These are phyloP conservation scores for Chenopodium suecicum DNA, from an alignment of 148 eudicot species.

Conservation along the genomic window DNA sequence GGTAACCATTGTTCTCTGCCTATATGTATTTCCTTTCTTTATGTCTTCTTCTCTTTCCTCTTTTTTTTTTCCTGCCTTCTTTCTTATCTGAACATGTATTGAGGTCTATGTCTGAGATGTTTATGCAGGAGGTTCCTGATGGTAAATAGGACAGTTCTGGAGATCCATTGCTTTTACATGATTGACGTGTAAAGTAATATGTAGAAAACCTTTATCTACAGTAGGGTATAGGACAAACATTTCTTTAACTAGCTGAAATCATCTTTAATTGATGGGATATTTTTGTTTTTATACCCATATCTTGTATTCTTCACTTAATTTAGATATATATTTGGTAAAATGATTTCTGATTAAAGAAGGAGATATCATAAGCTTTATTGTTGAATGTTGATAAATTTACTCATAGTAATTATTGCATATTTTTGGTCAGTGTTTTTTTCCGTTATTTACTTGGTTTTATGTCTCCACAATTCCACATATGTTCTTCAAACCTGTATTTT, in stretches of 20 bases:
- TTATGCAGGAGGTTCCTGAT: constrained; percentile 51
- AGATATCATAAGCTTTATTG: no score
- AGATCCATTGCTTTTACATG: constrained; percentile 26
- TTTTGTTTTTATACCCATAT: background rate
- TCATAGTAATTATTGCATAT: background rate
- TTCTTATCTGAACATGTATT: background rate
- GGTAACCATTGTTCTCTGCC: constrained; percentile 22
- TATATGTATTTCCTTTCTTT: background rate
- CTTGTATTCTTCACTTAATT: background rate
- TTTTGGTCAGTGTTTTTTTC: background rate
- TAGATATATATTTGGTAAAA: no score
- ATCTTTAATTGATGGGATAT: background rate
- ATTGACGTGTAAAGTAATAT: no score
- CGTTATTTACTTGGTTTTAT: background rate
- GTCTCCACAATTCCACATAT: background rate
- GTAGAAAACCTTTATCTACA: no score
- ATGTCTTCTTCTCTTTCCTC: background rate
- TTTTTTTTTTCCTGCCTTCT: background rate
- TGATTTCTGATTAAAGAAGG: no score
- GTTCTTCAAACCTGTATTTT: no score
- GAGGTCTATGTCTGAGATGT: constrained; percentile 4
- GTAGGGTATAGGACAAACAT: no score
- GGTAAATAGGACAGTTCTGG: constrained; percentile 46
- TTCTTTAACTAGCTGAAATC: background rate
- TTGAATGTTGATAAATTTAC: background rate